Conservation (phyloP, 1,284 basidiomycete species). For the Apiotrichum sp. region DNA sequence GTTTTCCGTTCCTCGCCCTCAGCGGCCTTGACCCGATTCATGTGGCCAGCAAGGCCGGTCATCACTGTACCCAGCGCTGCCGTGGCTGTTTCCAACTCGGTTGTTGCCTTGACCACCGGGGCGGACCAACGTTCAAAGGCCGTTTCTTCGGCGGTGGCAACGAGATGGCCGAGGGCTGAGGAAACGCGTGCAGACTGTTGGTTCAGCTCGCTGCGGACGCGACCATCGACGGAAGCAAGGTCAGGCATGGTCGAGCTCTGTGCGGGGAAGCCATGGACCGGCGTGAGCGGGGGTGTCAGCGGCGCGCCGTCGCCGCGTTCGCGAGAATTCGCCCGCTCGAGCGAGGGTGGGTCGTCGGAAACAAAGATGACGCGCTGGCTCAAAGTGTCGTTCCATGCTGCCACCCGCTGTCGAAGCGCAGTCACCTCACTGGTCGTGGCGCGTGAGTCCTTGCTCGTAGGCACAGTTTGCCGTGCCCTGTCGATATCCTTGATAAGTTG, state of each 20-base stretch:
- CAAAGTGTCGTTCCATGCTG: conserved; percentile 10
- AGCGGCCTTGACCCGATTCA: neutral
- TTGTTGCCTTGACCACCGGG: conserved; percentile 6
- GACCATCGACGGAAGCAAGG: conserved; percentile 57
- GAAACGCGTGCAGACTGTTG: conserved; percentile 58
- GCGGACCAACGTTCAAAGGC: conserved; percentile 9
- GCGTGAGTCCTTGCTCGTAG: neutral
- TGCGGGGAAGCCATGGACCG: neutral
- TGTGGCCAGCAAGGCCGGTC: neutral
- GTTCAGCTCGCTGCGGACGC: conserved; percentile 65
- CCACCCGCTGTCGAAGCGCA: neutral
- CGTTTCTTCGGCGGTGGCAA: neutral
- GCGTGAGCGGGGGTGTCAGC: conserved; percentile 15
- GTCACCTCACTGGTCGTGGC: neutral
- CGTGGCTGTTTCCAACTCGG: neutral
- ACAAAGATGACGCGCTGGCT: conserved; percentile 7
- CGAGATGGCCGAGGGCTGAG: conserved; percentile 51
- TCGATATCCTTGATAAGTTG: conserved; percentile 14
- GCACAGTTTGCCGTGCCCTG: conserved; percentile 23
- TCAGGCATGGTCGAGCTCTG: conserved; percentile 48
- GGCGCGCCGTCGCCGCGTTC: conserved; percentile 4
- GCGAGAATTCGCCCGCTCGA: neutral
- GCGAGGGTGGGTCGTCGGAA: conserved; percentile 1
- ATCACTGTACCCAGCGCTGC: neutral
- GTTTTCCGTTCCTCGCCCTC: neutral